phyloP scores from a whole-genome alignment of 148 eudicot species.

The Oxyria digyna region DNA sequence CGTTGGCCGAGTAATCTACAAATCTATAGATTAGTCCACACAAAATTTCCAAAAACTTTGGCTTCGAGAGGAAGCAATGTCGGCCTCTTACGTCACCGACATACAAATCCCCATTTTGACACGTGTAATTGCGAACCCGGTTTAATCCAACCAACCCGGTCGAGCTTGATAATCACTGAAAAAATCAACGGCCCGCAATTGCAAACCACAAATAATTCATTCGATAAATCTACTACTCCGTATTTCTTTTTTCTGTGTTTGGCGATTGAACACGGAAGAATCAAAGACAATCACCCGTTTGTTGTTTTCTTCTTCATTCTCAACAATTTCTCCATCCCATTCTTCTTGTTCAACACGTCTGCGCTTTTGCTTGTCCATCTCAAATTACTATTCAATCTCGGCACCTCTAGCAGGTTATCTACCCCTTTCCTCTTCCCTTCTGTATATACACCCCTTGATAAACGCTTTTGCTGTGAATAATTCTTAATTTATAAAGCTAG shows the following conservation, averaged over 20 bases:
- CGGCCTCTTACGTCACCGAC: background rate
- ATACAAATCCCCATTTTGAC: background rate
- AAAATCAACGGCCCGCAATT: constrained; percentile 1
- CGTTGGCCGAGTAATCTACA: background rate
- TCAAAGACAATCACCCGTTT: background rate
- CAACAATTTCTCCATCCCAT: background rate
- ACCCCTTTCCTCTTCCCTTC: background rate
- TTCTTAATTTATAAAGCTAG: too few relatives aligned
- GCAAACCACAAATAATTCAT: constrained; percentile 24
- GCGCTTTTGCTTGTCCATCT: background rate
- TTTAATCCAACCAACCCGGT: background rate
- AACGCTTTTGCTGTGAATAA: too few relatives aligned
- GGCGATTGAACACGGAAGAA: constrained; percentile 3
- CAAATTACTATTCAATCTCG: too few relatives aligned
- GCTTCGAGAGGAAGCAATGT: background rate
- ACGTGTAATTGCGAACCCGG: constrained; percentile 2
- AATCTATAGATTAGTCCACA: background rate
- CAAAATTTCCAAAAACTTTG: background rate
- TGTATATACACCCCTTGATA: background rate
- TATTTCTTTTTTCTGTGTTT: constrained; percentile 2
- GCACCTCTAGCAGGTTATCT: too few relatives aligned
- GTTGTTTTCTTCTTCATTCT: background rate
- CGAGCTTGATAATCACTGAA: background rate
- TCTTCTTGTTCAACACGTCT: background rate
- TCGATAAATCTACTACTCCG: constrained; percentile 1